Conservation (phyloP, 768 basidiomycete genomes). For the Termitomyces sp. region DNA sequence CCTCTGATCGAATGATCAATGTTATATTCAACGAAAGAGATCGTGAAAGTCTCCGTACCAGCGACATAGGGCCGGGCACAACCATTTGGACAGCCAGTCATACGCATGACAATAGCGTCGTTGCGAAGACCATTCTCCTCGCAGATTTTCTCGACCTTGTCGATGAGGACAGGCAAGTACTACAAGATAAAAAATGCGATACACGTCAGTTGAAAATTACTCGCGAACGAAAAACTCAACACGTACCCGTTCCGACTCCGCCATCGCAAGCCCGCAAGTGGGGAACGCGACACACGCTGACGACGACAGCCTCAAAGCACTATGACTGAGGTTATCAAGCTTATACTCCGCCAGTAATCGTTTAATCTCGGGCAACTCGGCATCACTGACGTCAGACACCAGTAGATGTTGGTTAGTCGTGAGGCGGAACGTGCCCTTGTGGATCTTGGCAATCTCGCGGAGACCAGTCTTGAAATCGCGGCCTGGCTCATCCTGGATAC, state of each 20-base stretch:
- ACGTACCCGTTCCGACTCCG: slow-evolving; percentile 49
- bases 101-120: slow-evolving; percentile 96
- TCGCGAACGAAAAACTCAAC: not conserved
- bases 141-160: slow-evolving; percentile 92
- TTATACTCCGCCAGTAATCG: slow-evolving; percentile 75
- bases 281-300: slow-evolving; percentile 98
- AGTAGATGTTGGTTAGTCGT: slow-evolving; percentile 95
- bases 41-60: slow-evolving; percentile 31
- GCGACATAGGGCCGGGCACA: slow-evolving; percentile 93
- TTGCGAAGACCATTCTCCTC: slow-evolving; percentile 91
- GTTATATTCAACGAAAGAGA: not conserved
- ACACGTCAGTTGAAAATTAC: not conserved
- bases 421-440: slow-evolving; percentile 90
- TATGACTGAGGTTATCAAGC: slow-evolving; percentile 79
- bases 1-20: slow-evolving; percentile 43
- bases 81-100: slow-evolving; percentile 96
- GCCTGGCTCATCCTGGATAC: slow-evolving; percentile 90
- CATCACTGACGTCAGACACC: slow-evolving; percentile 73
- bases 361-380: slow-evolving; percentile 76
- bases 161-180: slow-evolving; percentile 89
- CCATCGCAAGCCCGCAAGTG: slow-evolving; percentile 67
- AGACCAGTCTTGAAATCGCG: slow-evolving; percentile 90
- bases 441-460: slow-evolving; percentile 87
- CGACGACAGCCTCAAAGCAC: slow-evolving; percentile 77
- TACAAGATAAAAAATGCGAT: slow-evolving; percentile 18